phyloP scores from a whole-genome alignment of 2,329 filamentous ascomycete genomes.

The Diatrype stigma region DNA sequence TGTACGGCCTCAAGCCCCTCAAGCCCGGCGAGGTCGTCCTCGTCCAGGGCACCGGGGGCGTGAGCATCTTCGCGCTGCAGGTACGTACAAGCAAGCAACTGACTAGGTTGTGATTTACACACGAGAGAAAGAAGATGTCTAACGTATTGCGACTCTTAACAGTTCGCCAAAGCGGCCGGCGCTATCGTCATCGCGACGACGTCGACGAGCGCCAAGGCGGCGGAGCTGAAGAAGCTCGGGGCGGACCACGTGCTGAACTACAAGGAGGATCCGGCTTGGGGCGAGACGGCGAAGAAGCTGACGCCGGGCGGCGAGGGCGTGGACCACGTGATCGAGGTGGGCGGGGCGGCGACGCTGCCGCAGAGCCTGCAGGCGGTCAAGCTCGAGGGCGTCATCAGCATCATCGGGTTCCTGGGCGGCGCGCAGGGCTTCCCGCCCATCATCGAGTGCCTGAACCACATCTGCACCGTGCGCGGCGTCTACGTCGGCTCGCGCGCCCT shows the following conservation, averaged over 20 bases:
- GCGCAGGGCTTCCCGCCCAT: constrained; percentile 44
- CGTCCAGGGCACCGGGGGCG: constrained; percentile 68
- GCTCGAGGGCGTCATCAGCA: constrained; percentile 41
- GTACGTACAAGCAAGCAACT: no score
- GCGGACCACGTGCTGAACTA: constrained; percentile 50
- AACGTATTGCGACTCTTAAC: no score
- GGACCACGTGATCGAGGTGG: constrained; percentile 46
- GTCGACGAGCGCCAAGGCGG: constrained; percentile 39
- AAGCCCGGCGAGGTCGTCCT: constrained; percentile 56
- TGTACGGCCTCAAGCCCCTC: constrained; percentile 53
- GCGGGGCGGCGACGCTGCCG: constrained; percentile 37
- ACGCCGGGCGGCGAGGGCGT: constrained; percentile 39
- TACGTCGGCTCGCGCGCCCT: constrained; percentile 35
- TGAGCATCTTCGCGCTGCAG: constrained; percentile 61
- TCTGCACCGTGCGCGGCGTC: constrained; percentile 37
- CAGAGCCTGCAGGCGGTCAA: constrained; percentile 43
- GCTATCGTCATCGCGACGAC: constrained; percentile 47
- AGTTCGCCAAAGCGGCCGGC: constrained; percentile 47
- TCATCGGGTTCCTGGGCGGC: constrained; percentile 40
- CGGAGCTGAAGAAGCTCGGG: constrained; percentile 40
- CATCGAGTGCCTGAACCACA: constrained; percentile 41
- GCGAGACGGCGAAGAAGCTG: constrained; percentile 37
- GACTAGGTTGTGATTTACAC: no score
- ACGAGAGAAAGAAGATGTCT: no score
- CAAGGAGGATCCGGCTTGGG: constrained; percentile 41